Base-by-base conservation (phyloP, 768 basidiomycete genomes). In the Paxillus involutus region DNA sequence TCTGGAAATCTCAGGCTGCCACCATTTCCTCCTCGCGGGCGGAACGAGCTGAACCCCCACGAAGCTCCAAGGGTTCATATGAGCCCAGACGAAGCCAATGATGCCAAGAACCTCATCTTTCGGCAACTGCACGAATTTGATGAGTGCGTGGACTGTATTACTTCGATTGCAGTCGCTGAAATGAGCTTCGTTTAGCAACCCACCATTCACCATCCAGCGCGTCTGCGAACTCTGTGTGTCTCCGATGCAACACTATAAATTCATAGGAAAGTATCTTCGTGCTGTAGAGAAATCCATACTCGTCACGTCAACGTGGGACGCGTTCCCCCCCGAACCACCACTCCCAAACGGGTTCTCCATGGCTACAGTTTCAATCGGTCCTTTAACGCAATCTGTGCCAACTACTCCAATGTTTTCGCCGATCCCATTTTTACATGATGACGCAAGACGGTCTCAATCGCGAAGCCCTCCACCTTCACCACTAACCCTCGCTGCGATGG, bases 191-290 rank as follows among this genome's bases (percentile, higher is more conserved):
- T 41, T 42, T 50, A 74, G 84, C 16, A 79, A 79, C 47, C 80
- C 89, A 0, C 93, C 93, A 2, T 96, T 95, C 68, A 94, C 93
- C 9, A 88, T 95, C 51, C 94, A 96, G 70, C 85, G 93, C 42
- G 74, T 94, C 12, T 91, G 89, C 66, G 93, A 95, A 65, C 83
- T 96, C 24, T 84, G 86, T 59, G 60, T 88, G 12, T 70, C 79
- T 40, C 91, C 92, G 5, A 77, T 76, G 58, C 75, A 79, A 44
- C 81, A 91, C 60, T 94, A 95, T 78, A 84, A 77, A 43, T 80
- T 82, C 29, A 73, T 91, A 14, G 90, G 92, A 42, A 96, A 95
- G 72, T 95, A 93, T 67, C 80, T 94, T 37, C 88, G 93, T 3
- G 93, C 93, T 2, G 75, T 95, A 12, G 90, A 93, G 63, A 89